Base-by-base conservation (phyloP, 2,329 filamentous ascomycete species). In the Neonectria neomacrospora region DNA sequence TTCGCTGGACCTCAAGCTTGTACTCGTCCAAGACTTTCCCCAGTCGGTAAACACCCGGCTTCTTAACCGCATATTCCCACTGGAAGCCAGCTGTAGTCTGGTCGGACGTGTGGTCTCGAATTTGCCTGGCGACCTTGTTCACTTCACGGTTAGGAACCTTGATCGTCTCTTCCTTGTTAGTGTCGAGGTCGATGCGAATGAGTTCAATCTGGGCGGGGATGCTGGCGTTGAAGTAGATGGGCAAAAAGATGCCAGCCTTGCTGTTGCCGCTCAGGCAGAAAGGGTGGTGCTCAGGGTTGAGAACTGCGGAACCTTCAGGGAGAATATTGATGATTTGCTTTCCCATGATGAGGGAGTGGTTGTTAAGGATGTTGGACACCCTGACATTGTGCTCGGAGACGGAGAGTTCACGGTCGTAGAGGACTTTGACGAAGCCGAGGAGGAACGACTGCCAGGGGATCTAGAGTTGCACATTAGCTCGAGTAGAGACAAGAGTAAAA, bases 271-370 rank as follows among this genome's bases (percentile, higher is more conserved):
- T 90, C 51, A 99, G 80, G 78, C 96, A 99, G 78, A 96, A 96
- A 0, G 94, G 86, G n/a, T 85, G 81, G 61, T 88, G 86, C 50
- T 94, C 87, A 0, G 94, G 93, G 74, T 99, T 99, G 66, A 99
- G 83, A 52, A 94, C 85, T 14, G 94, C 96, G 52, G 94, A 96
- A 82, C 96, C 96, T 83, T 99, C 96, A 2, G 96, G 96, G 58
- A 99, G 83, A 74, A 99, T 97, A 76, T 99, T 96, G 79, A 99
- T 95, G 71, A 97, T 97, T 80, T 98, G 94, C 77, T 94, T 96
- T 74, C 96, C 96, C 80, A 97, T 86, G 67, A 99, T 98, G 74
- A 98, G 86, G 22, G 94, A 97, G 32, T 93, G 88, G 76, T 98
- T 97, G 76, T 97, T 93, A 65, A 97, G 83, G 67, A 99, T 94